These are phyloP conservation scores for Phialophora chinensis DNA, from an alignment of 2,329 filamentous ascomycete genomes.

Conservation along the genomic window DNA sequence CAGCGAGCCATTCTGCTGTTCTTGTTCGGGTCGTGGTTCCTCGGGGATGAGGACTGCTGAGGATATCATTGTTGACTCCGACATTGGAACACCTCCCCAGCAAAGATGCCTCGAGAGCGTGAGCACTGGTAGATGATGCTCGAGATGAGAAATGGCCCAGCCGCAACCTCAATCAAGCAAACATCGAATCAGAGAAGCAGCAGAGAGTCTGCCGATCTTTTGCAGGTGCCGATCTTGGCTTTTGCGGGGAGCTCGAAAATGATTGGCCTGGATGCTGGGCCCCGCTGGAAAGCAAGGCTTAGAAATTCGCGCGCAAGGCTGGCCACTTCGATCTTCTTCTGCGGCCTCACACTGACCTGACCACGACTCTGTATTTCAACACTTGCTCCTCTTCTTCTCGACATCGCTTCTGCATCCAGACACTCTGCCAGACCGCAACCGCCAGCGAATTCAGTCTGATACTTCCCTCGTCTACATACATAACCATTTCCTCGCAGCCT, in stretches of 20 bases:
- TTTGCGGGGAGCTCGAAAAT: conserved; percentile 17
- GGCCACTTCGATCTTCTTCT: conserved; percentile 10
- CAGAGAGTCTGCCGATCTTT: conserved; percentile 14
- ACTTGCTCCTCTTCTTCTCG: neutral
- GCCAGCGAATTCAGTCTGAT: neutral
- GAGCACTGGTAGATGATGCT: neutral
- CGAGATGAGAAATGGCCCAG: neutral
- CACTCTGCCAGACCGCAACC: neutral
- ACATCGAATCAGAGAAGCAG: conserved; percentile 22
- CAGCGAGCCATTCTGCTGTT: conserved; percentile 25
- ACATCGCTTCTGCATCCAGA: neutral
- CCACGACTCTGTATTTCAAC: neutral
- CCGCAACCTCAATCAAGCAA: neutral
- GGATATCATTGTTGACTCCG: conserved; percentile 41
- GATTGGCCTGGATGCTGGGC: neutral
- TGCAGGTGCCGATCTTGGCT: conserved; percentile 22
- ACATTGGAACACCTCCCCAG: neutral
- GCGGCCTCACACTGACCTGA: neutral
- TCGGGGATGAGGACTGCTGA: conserved; percentile 47
- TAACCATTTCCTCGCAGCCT: neutral
- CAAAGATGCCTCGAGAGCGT: neutral
- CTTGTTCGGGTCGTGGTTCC: conserved; percentile 20
- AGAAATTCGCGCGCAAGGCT: conserved; percentile 29
- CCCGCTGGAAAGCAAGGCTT: conserved; percentile 18
- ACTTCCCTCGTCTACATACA: neutral